Evolutionary conservation across 2,329 filamentous ascomycete genomes (phyloP).

Genomic region (Domatiomyces catenatus): DNA sequence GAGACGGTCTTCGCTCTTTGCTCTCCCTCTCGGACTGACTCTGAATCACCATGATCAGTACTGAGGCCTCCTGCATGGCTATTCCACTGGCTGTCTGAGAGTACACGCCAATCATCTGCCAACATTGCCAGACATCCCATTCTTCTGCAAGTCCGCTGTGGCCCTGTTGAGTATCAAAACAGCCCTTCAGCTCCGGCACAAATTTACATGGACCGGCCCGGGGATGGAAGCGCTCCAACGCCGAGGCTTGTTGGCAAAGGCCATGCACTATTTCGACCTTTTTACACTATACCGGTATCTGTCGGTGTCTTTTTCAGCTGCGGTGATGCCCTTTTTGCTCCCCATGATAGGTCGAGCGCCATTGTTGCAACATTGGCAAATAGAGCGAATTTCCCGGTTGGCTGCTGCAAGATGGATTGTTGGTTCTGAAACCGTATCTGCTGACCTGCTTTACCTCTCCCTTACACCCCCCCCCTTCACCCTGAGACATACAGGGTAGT

Average conservation of each 20-base stretch:
- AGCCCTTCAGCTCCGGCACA: not conserved
- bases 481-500: not conserved
- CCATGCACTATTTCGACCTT: not conserved
- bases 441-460: not conserved
- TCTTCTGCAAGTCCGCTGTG: not conserved
- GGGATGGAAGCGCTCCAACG: not conserved
- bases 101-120: not conserved
- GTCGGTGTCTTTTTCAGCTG: not conserved
- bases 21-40: not conserved
- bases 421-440: not conserved
- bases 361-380: not conserved
- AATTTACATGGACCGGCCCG: no score
- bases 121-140: not conserved
- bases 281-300: not conserved
- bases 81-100: not conserved
- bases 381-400: not conserved
- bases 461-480: not conserved
- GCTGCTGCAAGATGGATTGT: not conserved
- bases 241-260: not conserved
- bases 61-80: not conserved
- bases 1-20: not conserved
- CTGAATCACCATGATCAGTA: not conserved
- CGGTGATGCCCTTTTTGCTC: not conserved
- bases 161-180: not conserved
- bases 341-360: not conserved